Evolutionary conservation across 352 stramenopile species (phyloP), one percentile per base, ranked within the genome.

Genomic region (Pythium aquatile): DNA sequence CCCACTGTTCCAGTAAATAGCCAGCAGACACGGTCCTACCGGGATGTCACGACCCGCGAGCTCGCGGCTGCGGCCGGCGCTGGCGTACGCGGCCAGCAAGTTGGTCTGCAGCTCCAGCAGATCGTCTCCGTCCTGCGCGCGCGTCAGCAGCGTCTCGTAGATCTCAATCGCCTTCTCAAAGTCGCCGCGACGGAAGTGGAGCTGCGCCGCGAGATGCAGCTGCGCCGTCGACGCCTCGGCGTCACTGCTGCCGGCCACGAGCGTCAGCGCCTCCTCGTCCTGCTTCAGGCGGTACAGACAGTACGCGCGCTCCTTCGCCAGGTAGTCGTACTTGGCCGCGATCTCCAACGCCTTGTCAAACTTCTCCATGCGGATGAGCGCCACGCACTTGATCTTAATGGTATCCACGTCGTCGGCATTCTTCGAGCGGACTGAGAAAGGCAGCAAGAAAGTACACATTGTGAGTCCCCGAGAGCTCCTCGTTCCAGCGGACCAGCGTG

Each of bases 331-430:
- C 69, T 92, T 91, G 59, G 64, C 55, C 8, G 84, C 83, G 35
- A 93, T 53, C 58, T 94, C 84, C 35, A 94, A 69, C 63, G 86
- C 86, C 66, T 94, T 94, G 64, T 94, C 86, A 66, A 92, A 91
- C 75, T 95, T 93, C 54, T 90, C 80, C 46, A 90, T 58, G 29
- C 80, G 84, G 55, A 95, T 93, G 42, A 94, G 82, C 61, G 86
- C 81, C 37, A 93, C 69, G 57, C 80, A 91, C 73, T 95, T 91
- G 71, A 88, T 84, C 61, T 88, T 87, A 16, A 93, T 75, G n/a
- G 84, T 81, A 61, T 93, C 85, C 46, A 70, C 58, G 55, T 95
- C 86, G 30, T 91, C 84, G 1, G 86, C 81, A 28, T 76, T 75
- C 61, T 86, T 88, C 61, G 79, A 79, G 28, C 83, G 83, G 57